A percentile compares a stretch with the other conserved stretches of the same genome.
These are phyloP conservation scores for Clitopilus hobsonii DNA, from an alignment of 768 basidiomycete species.

Conservation along the genomic window DNA sequence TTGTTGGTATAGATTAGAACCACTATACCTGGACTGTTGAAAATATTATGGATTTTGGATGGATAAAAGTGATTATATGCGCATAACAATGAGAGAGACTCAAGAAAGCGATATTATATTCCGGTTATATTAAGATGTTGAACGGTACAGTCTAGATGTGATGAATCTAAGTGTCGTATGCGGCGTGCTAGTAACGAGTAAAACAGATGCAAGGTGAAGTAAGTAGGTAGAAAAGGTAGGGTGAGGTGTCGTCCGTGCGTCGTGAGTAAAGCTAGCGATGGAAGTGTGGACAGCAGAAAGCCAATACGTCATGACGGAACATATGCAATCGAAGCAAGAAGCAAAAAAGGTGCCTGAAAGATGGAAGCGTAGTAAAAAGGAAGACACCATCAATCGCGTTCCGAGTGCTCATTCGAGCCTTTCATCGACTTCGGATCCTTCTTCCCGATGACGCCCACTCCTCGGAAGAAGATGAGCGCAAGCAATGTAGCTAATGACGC, in stretches of 20 bases:
- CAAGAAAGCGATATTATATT: too few species aligned
- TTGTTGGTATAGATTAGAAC: neutral
- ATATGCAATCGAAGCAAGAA: neutral
- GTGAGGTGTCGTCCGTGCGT: too few species aligned
- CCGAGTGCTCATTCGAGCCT: neutral
- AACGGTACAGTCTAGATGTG: neutral
- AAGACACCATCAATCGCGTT: neutral
- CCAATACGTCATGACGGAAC: too few species aligned
- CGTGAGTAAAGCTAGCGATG: too few species aligned
- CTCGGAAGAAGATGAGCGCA: conserved; percentile 20
- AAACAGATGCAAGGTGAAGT: neutral
- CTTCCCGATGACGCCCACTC: conserved; percentile 23
- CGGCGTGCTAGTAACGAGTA: neutral
- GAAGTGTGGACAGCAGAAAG: too few species aligned
- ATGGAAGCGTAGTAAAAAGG: neutral
- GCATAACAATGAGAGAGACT: too few species aligned
- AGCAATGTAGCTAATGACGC: conserved; percentile 15
- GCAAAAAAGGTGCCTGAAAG: neutral
- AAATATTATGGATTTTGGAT: too few species aligned
- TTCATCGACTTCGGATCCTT: neutral
- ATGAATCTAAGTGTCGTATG: neutral
- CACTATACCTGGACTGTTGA: too few species aligned
- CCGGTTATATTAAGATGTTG: too few species aligned
- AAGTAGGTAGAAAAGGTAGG: neutral
- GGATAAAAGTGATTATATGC: too few species aligned